A percentile compares a stretch with the other conserved stretches of the same genome.
Evolutionary conservation across 192 early-diverging fungal genomes (phyloP).

Genomic region (Coemansia sp.): DNA sequence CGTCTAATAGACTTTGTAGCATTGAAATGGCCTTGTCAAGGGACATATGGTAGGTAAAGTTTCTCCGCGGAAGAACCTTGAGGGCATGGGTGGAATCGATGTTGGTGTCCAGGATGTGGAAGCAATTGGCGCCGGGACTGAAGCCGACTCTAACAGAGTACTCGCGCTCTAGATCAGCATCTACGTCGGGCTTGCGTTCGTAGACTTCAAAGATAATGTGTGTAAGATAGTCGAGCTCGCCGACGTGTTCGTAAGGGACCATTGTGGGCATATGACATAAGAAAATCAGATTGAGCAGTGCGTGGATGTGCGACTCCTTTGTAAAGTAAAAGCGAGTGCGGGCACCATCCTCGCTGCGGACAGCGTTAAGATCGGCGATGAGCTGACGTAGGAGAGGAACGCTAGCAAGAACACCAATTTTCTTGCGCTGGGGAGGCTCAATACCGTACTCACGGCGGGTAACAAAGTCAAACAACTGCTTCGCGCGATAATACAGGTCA

Average conservation of each 20-base stretch:
- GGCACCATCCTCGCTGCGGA: conserved; percentile 12
- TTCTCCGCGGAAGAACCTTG: conserved; percentile 80
- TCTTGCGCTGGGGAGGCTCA: conserved; percentile 72
- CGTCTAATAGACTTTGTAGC: conserved; percentile 57
- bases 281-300: conserved; percentile 87
- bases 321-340: conserved; percentile 88
- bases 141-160: conserved; percentile 89
- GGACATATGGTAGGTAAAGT: conserved; percentile 82
- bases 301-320: conserved; percentile 93
- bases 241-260: conserved; percentile 61
- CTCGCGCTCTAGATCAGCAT: conserved; percentile 59
- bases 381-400: conserved; percentile 78
- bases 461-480: conserved; percentile 90
- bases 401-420: conserved; percentile 81
- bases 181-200: conserved; percentile 66
- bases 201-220: conserved; percentile 98
- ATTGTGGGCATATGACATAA: conserved; percentile 79
- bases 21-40: conserved; percentile 68
- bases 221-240: conserved; percentile 93
- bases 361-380: conserved; percentile 62
- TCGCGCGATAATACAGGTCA: conserved; percentile 78
- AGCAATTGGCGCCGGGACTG: conserved; percentile 86
- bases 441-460: conserved; percentile 94
- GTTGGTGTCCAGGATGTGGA: conserved; percentile 85
- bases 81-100: conserved; percentile 81